Base-by-base conservation (phyloP, 2,329 filamentous ascomycete genomes). In the Calonectria pseudoturangicola region DNA sequence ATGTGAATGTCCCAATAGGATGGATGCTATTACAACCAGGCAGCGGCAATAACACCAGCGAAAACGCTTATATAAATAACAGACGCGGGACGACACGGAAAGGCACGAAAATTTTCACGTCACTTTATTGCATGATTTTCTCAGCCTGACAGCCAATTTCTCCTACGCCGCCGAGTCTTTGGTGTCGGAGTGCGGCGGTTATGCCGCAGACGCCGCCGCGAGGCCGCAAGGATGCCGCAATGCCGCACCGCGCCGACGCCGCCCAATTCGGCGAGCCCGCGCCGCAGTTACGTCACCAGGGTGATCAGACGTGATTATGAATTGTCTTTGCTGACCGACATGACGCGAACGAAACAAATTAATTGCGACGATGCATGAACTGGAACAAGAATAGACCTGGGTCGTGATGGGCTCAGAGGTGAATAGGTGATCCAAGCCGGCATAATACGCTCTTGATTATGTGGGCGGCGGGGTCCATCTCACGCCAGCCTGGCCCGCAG, bases 201-300 rank as follows among this genome's bases (percentile, higher is more conserved):
- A 47, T 45, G 58, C 58, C 58, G 58, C 58, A 63, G 13, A 47
- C 25, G 58, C 58, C 58, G 58, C 58, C 45, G 27, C 13, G 21
- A 28, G 12, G 3, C 58, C 58, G 58, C 58, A 47, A n/a, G 0
- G 13, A 33, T 12, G 41, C 58, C 58, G 41, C 58, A 33, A 63
- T 63, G 58, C 58, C 58, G 58, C 58, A 63, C 36, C 48, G 48
- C 48, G n/a, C 54, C 54, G 54, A 21, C 30, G 54, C 54, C 51
- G 51, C 51, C 27, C n/a, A 21, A 12, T 13, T 21, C 9, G 45
- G 33, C n/a, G 30, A 39, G 39, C 18, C n/a, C n/a, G 51, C 51
- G 33, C 51, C 54, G 54, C 54, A 60, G 16, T 15, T 27, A 41
- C 15, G 33, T 58, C 54, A 8, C 16, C 21, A 21, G n/a, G 5